phyloP scores from a whole-genome alignment of 2,329 filamentous ascomycete species.

The Phaeosphaeriaceae sp. region DNA sequence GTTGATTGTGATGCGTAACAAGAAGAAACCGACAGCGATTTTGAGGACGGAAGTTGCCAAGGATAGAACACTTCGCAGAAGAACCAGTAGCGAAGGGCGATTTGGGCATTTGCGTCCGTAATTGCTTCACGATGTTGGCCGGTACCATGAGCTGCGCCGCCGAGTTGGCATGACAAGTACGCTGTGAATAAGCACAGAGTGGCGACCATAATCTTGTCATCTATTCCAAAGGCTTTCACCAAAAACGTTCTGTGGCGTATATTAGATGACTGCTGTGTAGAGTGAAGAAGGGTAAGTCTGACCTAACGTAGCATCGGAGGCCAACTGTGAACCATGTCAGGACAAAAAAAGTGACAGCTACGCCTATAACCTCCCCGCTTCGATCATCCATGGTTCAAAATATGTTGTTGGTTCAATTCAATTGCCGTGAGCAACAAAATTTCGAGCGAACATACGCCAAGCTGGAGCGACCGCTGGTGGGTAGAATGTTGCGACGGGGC shows the following conservation, averaged over 20 bases:
- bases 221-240: constrained; percentile 48
- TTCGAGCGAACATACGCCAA: too few species aligned
- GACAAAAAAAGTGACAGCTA: constrained; percentile 46
- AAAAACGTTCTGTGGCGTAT: constrained; percentile 28
- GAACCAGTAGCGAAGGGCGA: constrained; percentile 54
- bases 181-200: constrained; percentile 47
- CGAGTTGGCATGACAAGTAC: constrained; percentile 36
- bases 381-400: constrained; percentile 30
- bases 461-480: too few species aligned
- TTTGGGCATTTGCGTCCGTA: constrained; percentile 33
- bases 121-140: constrained; percentile 43
- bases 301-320: constrained; percentile 48
- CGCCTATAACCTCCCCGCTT: constrained; percentile 31
- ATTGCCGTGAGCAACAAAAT: too few species aligned
- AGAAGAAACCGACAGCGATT: constrained; percentile 58
- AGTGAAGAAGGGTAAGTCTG: constrained; percentile 12
- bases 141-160: constrained; percentile 47
- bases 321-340: constrained; percentile 48
- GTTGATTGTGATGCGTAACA: constrained; percentile 58
- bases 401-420: too few species aligned
- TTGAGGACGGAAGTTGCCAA: constrained; percentile 56
- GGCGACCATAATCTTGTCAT: constrained; percentile 50
- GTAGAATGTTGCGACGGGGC: too few species aligned
- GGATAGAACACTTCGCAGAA: constrained; percentile 61
- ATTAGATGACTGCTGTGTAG: constrained; percentile 5